Evolutionary conservation across 768 basidiomycete species (phyloP).

Genomic region (Coprinellus micaceus): DNA sequence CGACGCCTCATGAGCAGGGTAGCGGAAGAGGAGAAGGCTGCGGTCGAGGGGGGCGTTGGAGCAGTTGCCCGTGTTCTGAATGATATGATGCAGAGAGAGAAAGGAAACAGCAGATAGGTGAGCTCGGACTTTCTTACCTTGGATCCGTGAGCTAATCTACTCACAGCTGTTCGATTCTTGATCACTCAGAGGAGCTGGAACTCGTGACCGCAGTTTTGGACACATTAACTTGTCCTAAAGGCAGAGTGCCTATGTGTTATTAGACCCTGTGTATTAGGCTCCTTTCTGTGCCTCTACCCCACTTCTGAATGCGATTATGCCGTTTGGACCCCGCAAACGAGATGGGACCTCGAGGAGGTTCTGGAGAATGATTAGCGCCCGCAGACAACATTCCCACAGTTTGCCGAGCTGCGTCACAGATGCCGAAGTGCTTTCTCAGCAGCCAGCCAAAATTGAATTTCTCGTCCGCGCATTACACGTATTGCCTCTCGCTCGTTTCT

Average conservation of each 20-base stretch:
- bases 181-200: too few relatives aligned
- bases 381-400: background rate
- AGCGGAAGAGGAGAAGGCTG: conserved; percentile 43
- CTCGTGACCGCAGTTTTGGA: too few relatives aligned
- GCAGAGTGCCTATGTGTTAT: too few relatives aligned
- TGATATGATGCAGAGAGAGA: conserved; percentile 49
- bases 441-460: background rate
- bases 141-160: too few relatives aligned
- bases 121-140: background rate
- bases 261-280: too few relatives aligned
- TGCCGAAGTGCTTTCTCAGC: conserved; percentile 1
- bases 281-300: too few relatives aligned
- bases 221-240: too few relatives aligned
- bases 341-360: too few relatives aligned
- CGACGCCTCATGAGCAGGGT: conserved; percentile 52
- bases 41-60: conserved; percentile 62
- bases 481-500: background rate
- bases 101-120: conserved; percentile 9
- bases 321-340: too few relatives aligned
- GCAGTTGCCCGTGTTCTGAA: conserved; percentile 65
- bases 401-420: background rate
- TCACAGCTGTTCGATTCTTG: too few relatives aligned
- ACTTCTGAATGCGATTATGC: too few relatives aligned
- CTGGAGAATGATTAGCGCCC: background rate
- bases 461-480: background rate